Base-by-base conservation (phyloP, 108 stramenopile species). In the Nitzschia sp. region DNA sequence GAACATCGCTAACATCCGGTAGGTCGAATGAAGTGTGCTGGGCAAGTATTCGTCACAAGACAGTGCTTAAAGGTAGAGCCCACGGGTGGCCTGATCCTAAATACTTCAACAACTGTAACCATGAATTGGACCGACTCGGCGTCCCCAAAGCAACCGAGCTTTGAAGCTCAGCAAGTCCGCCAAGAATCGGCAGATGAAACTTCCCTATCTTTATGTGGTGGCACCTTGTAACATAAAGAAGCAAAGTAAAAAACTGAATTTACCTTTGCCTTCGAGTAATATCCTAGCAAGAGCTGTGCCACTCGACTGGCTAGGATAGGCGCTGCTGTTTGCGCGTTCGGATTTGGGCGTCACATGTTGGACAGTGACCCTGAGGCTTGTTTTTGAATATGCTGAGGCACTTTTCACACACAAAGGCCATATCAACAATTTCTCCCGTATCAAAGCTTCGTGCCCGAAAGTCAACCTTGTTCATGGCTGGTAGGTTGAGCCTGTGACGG, bases 401-500 rank as follows among this genome's bases (percentile, higher is more conserved):
- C 58, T 86, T 85, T 64, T 91, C 91, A 72, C 93, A 94, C 38
- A 94, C 85, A 65, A 75, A 74, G 5, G 88, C 93, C 78, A 89
- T 83, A 55, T 91, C 85, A 23, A 91, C 73, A 48, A 74, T 75
- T 49, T 86, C 83, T 2, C 88, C 88, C 3, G 88, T 90, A 54
- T 91, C 90, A 76, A 94, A 94, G 61, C 85, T 86, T 31, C 93
- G 64, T 3, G 93, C 84, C 19, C 93, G 83, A 76, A 94, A 94
- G 60, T 94, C 93, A 13, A 94, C 90, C 62, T 86, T 81, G 75
- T 80, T 82, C 54, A 91, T 65, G 9, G 71, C 83, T 0, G 90
- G 90, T 1, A 90, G 75, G 68, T 91, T 89, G 72, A 94, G 72
- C 6, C 46, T 61, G 1, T 38, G 21, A 26, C 93, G 84, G 51